Conservation (phyloP, 495 filamentous ascomycete genomes). For the Neurospora sp. region DNA sequence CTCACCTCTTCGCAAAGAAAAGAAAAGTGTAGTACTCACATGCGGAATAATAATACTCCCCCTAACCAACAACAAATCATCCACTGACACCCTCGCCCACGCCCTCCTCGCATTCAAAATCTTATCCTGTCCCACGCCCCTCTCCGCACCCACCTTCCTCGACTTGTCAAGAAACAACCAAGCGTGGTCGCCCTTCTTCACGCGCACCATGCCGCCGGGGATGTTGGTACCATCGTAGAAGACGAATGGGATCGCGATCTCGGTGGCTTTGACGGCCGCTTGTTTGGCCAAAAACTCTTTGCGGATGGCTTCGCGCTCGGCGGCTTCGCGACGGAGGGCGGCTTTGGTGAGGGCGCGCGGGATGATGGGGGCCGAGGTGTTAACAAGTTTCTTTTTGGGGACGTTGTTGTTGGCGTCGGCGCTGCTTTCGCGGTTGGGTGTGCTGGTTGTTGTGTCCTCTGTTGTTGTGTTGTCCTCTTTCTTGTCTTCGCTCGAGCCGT, state of each 20-base stretch:
- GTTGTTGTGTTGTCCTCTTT: background rate
- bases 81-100: slow-evolving; percentile 91
- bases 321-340: slow-evolving; percentile 68
- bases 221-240: slow-evolving; percentile 98
- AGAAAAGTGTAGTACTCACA: slow-evolving; percentile 43
- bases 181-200: slow-evolving; percentile 86
- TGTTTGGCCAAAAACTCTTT: slow-evolving; percentile 80
- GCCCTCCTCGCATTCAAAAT: slow-evolving; percentile 59
- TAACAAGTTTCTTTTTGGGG: slow-evolving; percentile 49
- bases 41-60: slow-evolving; percentile 91
- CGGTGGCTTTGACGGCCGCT: slow-evolving; percentile 77
- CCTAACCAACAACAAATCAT: slow-evolving; percentile 89
- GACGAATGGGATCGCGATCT: slow-evolving; percentile 88
- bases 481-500: slow-evolving; percentile 18
- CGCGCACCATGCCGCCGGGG: slow-evolving; percentile 66
- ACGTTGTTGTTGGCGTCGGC: slow-evolving; percentile 23
- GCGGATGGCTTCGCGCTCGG: slow-evolving; percentile 69
- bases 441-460: slow-evolving; percentile 34
- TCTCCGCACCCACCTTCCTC: slow-evolving; percentile 77
- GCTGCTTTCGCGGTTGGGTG: slow-evolving; percentile 10
- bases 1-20: background rate
- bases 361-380: slow-evolving; percentile 53
- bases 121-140: slow-evolving; percentile 55
- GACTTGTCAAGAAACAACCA: slow-evolving; percentile 91
- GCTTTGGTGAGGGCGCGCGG: slow-evolving; percentile 84